phyloP scores from a whole-genome alignment of 1,284 basidiomycete genomes.

The Cryptococcus deneoformans region DNA sequence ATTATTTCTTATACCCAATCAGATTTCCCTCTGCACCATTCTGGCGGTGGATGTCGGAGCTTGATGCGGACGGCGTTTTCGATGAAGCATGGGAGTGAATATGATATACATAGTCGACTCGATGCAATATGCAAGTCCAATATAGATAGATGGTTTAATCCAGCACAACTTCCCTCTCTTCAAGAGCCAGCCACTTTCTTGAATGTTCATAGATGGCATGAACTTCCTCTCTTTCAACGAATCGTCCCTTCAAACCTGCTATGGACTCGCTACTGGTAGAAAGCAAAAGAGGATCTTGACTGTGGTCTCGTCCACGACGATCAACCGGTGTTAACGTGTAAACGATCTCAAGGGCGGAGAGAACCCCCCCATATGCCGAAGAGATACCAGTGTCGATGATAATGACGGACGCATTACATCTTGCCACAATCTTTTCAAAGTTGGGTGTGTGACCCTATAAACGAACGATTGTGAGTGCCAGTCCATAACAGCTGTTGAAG shows the following conservation, averaged over 20 bases:
- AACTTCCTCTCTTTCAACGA: slow-evolving; percentile 74
- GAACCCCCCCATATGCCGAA: slow-evolving; percentile 82
- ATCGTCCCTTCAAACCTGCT: slow-evolving; percentile 37
- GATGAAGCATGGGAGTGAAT: slow-evolving; percentile 35
- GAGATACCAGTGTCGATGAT: slow-evolving; percentile 87
- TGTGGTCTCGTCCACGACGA: slow-evolving; percentile 12
- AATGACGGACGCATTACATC: slow-evolving; percentile 81
- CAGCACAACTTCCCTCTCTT: slow-evolving; percentile 29
- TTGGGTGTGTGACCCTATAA: slow-evolving; percentile 78
- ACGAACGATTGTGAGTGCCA: neutral
- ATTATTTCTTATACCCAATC: neutral
- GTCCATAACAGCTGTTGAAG: neutral
- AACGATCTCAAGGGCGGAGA: slow-evolving; percentile 79
- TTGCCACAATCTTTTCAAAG: slow-evolving; percentile 74
- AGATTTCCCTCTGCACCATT: slow-evolving; percentile 46
- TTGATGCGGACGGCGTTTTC: slow-evolving; percentile 44
- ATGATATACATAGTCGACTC: neutral
- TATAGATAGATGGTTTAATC: slow-evolving; percentile 4
- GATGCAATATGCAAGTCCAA: neutral
- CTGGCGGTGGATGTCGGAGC: slow-evolving; percentile 48
- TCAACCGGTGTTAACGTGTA: slow-evolving; percentile 63
- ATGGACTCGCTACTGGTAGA: neutral
- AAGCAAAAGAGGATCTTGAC: slow-evolving; percentile 29
- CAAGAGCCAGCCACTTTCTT: slow-evolving; percentile 37
- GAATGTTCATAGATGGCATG: slow-evolving; percentile 63